phyloP scores from a whole-genome alignment of 2,329 filamentous ascomycete genomes.

The Sphaerulina musiva region DNA sequence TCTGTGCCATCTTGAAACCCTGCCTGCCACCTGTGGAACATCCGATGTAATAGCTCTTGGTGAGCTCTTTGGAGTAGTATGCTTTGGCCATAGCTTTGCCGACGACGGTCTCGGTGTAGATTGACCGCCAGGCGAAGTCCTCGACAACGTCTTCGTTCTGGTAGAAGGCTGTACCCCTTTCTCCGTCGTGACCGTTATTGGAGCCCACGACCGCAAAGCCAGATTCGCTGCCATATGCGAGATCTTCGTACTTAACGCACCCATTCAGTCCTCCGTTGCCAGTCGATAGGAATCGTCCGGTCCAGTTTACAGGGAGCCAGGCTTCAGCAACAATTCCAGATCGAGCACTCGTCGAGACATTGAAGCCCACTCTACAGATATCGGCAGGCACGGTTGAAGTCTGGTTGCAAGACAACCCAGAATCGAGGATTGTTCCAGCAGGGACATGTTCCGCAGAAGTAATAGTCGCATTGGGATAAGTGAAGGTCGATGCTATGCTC shows the following conservation, averaged over 20 bases:
- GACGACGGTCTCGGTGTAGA: slow-evolving; percentile 28
- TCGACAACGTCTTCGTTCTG: slow-evolving; percentile 42
- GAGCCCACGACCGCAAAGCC: slow-evolving; percentile 39
- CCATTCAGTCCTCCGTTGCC: slow-evolving; percentile 41
- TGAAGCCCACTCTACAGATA: slow-evolving; percentile 38
- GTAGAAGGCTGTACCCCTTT: slow-evolving; percentile 43
- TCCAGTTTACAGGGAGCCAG: slow-evolving; percentile 41
- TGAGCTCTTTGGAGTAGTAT: slow-evolving; percentile 35
- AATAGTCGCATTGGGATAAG: slow-evolving; percentile 24
- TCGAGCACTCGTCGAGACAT: slow-evolving; percentile 36
- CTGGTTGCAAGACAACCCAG: slow-evolving; percentile 21
- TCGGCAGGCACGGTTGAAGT: slow-evolving; percentile 33
- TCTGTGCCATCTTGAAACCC: slow-evolving; percentile 41
- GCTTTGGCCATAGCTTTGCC: slow-evolving; percentile 29
- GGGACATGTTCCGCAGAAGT: slow-evolving; percentile 24
- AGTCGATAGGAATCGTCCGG: slow-evolving; percentile 33
- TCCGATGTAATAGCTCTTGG: slow-evolving; percentile 44
- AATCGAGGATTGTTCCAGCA: slow-evolving; percentile 27
- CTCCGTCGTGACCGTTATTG: slow-evolving; percentile 42
- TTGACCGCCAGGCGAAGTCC: slow-evolving; percentile 42
- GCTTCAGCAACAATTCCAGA: slow-evolving; percentile 42
- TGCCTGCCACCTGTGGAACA: slow-evolving; percentile 44
- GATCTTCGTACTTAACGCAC: slow-evolving; percentile 34
- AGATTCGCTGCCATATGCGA: slow-evolving; percentile 35
- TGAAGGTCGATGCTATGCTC: slow-evolving; percentile 18